Conservation (phyloP, 1,284 basidiomycete genomes). For the Pseudozyma thailandica region DNA sequence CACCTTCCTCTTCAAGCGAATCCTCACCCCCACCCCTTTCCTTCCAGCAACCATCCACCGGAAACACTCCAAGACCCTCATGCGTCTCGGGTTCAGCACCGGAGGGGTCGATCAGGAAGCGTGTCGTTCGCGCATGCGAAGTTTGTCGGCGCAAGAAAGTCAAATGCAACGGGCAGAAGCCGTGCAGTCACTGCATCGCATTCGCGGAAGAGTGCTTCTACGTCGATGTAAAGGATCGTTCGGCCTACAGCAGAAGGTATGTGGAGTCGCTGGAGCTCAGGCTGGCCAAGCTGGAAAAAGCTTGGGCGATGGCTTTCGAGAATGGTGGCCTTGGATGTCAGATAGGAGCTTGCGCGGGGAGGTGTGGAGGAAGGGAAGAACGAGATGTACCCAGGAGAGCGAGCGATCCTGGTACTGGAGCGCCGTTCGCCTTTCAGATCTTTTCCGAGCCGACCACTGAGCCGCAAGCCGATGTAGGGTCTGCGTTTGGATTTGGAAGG, state of each 20-base stretch:
- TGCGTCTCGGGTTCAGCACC: neutral
- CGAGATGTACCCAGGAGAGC: neutral
- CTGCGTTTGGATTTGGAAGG: no score
- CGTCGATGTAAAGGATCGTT: slow-evolving; percentile 43
- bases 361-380: neutral
- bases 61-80: neutral
- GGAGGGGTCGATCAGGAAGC: slow-evolving; percentile 37
- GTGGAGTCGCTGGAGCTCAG: slow-evolving; percentile 48
- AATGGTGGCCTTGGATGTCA: neutral
- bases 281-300: slow-evolving; percentile 33
- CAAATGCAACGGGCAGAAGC: slow-evolving; percentile 54
- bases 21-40: slow-evolving; percentile 5
- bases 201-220: slow-evolving; percentile 49
- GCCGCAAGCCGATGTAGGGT: no score
- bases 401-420: slow-evolving; percentile 6
- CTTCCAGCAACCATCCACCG: neutral
- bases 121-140: slow-evolving; percentile 49
- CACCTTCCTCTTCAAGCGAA: slow-evolving; percentile 10
- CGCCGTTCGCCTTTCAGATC: neutral
- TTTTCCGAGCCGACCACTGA: no score
- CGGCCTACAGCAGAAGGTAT: slow-evolving; percentile 50
- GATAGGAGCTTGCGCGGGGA: neutral
- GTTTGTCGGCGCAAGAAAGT: slow-evolving; percentile 55
- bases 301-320: neutral
- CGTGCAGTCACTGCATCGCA: slow-evolving; percentile 47